Evolutionary conservation across 768 basidiomycete genomes (phyloP).

Genomic region (Termitomyces sp.): DNA sequence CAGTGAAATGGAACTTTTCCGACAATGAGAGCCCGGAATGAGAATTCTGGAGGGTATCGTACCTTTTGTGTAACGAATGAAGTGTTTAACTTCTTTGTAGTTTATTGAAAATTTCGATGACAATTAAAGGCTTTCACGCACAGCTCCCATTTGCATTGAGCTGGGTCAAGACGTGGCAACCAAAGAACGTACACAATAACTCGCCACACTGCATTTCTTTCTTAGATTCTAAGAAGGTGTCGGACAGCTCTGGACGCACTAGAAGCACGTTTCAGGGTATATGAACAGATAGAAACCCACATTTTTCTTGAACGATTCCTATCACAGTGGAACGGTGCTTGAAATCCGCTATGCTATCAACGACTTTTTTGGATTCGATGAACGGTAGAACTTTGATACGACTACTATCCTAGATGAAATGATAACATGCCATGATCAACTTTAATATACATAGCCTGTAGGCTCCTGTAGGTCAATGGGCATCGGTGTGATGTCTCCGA

Average conservation of each 20-base stretch:
- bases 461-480: too few relatives aligned
- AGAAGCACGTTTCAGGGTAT: neutral
- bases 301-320: neutral
- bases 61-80: too few relatives aligned
- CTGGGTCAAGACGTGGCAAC: neutral
- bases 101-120: neutral
- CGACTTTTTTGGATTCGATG: neutral
- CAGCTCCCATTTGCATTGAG: neutral
- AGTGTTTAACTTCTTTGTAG: too few relatives aligned
- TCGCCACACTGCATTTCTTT: neutral
- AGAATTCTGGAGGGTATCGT: too few relatives aligned
- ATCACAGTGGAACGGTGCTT: neutral
- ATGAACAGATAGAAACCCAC: neutral
- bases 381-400: neutral
- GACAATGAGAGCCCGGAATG: too few relatives aligned
- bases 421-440: too few relatives aligned
- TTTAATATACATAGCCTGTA: too few relatives aligned
- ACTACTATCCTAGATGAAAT: conserved; percentile 21
- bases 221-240: neutral
- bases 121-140: neutral
- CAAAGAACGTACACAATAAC: neutral
- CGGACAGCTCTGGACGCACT: neutral
- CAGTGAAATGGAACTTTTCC: too few relatives aligned
- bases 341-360: neutral
- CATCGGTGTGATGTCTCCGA: neutral